Percentiles rank a stretch among this genome's conserved stretches.
phyloP scores from a whole-genome alignment of 208 protist species.

The Novymonas esmeraldas region DNA sequence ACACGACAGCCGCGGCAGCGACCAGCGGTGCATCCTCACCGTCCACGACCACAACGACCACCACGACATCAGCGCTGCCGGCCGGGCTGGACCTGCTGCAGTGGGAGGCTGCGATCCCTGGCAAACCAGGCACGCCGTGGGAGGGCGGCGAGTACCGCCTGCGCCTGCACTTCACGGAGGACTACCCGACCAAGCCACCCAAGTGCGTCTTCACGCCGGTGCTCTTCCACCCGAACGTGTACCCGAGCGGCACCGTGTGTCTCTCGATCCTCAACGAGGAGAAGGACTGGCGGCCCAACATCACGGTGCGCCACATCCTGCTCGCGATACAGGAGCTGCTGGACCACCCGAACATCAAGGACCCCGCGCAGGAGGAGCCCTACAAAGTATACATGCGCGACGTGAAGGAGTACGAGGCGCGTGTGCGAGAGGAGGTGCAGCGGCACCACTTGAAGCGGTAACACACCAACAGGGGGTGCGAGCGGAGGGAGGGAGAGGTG shows the following conservation, averaged over 20 bases:
- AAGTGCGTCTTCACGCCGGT: constrained; percentile 97
- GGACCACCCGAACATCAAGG: constrained; percentile 97
- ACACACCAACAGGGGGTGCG: no score
- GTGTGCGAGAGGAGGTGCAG: constrained; percentile 86
- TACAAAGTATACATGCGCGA: constrained; percentile 92
- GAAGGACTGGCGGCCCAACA: constrained; percentile 98
- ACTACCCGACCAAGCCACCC: constrained; percentile 98
- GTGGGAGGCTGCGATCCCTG: constrained; percentile 98
- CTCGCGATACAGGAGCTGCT: constrained; percentile 99
- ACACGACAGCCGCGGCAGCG: neutral
- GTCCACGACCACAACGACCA: neutral
- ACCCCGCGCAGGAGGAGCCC: constrained; percentile 98
- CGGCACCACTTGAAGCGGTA: constrained; percentile 58
- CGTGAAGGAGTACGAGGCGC: constrained; percentile 79
- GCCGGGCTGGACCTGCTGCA: constrained; percentile 93
- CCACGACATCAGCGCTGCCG: constrained; percentile 16
- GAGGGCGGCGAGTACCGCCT: constrained; percentile 96
- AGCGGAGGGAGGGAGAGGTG: no score
- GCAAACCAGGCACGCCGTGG: constrained; percentile 95
- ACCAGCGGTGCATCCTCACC: constrained; percentile 16
- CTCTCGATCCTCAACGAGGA: constrained; percentile 99
- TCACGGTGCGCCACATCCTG: constrained; percentile 99
- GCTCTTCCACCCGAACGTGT: constrained; percentile 99
- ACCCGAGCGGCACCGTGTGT: constrained; percentile 98
- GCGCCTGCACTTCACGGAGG: constrained; percentile 95